Base-by-base conservation (phyloP, 2,329 filamentous ascomycete species). In the Penicillium polonicum region DNA sequence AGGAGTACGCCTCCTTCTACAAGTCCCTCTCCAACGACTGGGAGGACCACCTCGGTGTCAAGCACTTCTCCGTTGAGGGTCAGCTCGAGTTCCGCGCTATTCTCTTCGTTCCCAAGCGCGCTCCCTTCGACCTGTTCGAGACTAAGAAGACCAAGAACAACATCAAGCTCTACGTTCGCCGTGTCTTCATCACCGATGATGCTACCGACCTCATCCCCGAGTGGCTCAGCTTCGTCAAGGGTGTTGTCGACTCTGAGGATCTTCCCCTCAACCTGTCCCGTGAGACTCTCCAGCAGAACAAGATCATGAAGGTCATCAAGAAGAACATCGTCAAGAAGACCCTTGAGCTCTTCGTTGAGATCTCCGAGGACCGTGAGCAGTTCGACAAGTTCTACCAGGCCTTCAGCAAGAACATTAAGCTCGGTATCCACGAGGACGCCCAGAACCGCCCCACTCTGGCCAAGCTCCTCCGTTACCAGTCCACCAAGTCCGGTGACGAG, bases 71-170 rank as follows among this genome's bases (percentile, higher is more conserved):
- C 65, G 94, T 99, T 66, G 94, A 99, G 85, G 94, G 94, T 88
- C 94, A 97, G 85, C 92, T 99, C 69, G 94, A 99, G 84, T 99
- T 99, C 92, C 93, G 93, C 68, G 94, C 94, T 68, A 96, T 99
- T 80, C 92, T 99, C 78, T 99, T 95, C 85, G 93, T 99, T 55
- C 94, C 94, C 78, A 97, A 99, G 91, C 93, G 94, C 74, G 94
- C 94, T 80, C 94, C 94, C 72, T 99, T 99, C 80, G 94, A 99
- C 76, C 90, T 99, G 64, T 99, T 99, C 79, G 94, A 99, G 90
- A 97, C 93, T 78, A 99, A 99, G 91, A 96, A 97, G 90, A 97
- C 93, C 77, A 99, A 99, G 92, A 99, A 97, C 90, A 99, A 99
- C 90, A 97, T 99, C 88, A 99, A 99, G 89, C 89, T 99, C 72